A percentile compares a stretch with the other conserved stretches of the same genome.
phyloP scores from a whole-genome alignment of 352 stramenopile genomes.

The Globisporangium camurandrum region DNA sequence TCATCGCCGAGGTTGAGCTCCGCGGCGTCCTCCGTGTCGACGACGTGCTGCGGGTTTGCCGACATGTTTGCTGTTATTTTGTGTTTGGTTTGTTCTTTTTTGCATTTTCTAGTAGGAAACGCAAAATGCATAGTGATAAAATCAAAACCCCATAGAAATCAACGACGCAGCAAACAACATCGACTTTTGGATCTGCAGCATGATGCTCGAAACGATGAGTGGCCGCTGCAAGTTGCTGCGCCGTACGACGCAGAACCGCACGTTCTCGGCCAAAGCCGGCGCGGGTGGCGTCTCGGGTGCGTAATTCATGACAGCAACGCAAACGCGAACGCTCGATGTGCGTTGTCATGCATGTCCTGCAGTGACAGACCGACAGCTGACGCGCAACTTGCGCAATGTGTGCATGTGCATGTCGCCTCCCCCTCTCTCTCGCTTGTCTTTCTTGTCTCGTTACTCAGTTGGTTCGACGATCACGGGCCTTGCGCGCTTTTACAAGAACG shows the following conservation, averaged over 20 bases:
- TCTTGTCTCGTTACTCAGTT: constrained; percentile 13
- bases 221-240: constrained; percentile 14
- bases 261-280: constrained; percentile 43
- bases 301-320: too few relatives aligned
- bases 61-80: constrained; percentile 31
- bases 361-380: too few relatives aligned
- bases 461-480: constrained; percentile 78
- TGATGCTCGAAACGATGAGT: constrained; percentile 28
- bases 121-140: too few relatives aligned
- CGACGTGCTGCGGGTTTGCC: constrained; percentile 78
- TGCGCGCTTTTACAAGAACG: constrained; percentile 79
- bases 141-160: too few relatives aligned
- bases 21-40: constrained; percentile 86
- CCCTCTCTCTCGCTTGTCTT: neutral
- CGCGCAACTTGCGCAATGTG: too few relatives aligned
- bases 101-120: neutral
- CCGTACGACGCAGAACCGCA: too few relatives aligned
- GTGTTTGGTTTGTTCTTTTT: neutral
- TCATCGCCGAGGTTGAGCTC: constrained; percentile 86
- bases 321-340: too few relatives aligned
- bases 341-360: too few relatives aligned
- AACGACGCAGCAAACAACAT: too few relatives aligned
- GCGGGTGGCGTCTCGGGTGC: constrained; percentile 29
- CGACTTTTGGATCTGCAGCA: too few relatives aligned
- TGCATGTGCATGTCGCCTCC: neutral